Base-by-base conservation (phyloP, 2,329 filamentous ascomycete genomes). In the Epichloe sibirici region DNA sequence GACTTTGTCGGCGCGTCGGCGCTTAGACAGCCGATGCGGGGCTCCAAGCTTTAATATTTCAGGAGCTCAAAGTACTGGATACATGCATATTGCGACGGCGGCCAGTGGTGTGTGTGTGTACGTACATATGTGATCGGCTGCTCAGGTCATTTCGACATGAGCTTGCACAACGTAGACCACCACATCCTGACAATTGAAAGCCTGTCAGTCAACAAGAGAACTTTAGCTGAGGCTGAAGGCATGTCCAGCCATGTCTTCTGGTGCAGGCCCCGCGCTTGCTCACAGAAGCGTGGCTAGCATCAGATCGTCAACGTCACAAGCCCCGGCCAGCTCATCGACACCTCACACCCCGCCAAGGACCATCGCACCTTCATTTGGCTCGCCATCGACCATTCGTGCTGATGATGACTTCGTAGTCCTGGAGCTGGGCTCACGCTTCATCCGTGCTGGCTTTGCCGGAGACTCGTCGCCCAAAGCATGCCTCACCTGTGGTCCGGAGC, bases 351-450 rank as follows among this genome's bases (percentile, higher is more conserved):
- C 81, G 52, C 65, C 76, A 57, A 71, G 78, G 56, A 65, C 72
- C 62, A 68, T 79, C 60, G 64, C 82, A 35, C 71, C 80, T 48
- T 67, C 74, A 35, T 79, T 82, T 63, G 74, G 81, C 58, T 78
- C 79, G 45, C 73, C 81, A 58, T 78, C 81, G 55, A 69, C 81
- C 61, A 66, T 86, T 59, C 74, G 83, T 62, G 72, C 84, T 61
- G 90, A 95, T 61, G 93, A 98, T 62, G 93, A 96, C 59, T 75
- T 85, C 6, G 69, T 95, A 5, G 78, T 98, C 43, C 74, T 96
- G 49, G 90, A 97, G 65, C 66, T 97, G 38, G 90, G 90, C 1
- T 79, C 87, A 9, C 81, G 91, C 23, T 85, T 82, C 67, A 67
- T 97, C 28, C 82, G 86, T 45, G 84, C 86, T 9, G 93, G 93